Evolutionary conservation across 345 rosid species (phyloP).

Genomic region (Crucihimalaya himalaica): DNA sequence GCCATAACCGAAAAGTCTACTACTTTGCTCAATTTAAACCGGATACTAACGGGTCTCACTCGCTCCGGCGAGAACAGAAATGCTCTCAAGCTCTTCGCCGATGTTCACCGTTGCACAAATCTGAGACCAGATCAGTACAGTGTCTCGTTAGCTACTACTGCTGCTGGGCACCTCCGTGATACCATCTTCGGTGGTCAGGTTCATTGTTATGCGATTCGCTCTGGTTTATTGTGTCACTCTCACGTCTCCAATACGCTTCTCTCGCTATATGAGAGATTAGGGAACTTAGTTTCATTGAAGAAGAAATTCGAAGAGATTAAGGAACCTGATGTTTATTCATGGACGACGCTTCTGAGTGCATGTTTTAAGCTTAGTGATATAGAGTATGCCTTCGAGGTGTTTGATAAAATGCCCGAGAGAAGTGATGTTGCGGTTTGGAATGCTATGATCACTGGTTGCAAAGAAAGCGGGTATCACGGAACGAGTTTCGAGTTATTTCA

Average conservation of each 20-base stretch:
- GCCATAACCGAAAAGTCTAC: constrained; percentile 24
- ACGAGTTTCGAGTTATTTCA: constrained; percentile 53
- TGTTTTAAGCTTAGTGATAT: constrained; percentile 51
- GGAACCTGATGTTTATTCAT: constrained; percentile 65
- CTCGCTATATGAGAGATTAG: constrained; percentile 51
- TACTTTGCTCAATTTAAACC: constrained; percentile 54
- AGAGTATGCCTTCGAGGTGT: constrained; percentile 54
- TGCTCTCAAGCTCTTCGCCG: constrained; percentile 56
- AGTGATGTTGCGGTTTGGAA: constrained; percentile 64
- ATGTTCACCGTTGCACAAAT: constrained; percentile 43
- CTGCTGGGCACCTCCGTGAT: constrained; percentile 55
- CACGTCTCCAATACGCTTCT: constrained; percentile 72
- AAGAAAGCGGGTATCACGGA: constrained; percentile 51
- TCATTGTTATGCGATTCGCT: constrained; percentile 56
- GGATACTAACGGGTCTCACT: constrained; percentile 45
- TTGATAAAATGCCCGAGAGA: constrained; percentile 53
- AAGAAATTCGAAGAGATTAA: constrained; percentile 54
- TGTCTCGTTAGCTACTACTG: constrained; percentile 58
- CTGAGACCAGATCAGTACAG: constrained; percentile 67
- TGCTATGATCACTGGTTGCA: constrained; percentile 73
- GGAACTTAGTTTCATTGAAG: constrained; percentile 44
- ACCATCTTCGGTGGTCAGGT: constrained; percentile 51
- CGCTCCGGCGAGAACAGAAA: constrained; percentile 49
- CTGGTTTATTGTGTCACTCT: constrained; percentile 47
- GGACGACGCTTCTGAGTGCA: constrained; percentile 63